Evolutionary conservation across 1,284 basidiomycete genomes (phyloP), one percentile per base, ranked within the genome.

Genomic region (Apiotrichum mycotoxinovorans): DNA sequence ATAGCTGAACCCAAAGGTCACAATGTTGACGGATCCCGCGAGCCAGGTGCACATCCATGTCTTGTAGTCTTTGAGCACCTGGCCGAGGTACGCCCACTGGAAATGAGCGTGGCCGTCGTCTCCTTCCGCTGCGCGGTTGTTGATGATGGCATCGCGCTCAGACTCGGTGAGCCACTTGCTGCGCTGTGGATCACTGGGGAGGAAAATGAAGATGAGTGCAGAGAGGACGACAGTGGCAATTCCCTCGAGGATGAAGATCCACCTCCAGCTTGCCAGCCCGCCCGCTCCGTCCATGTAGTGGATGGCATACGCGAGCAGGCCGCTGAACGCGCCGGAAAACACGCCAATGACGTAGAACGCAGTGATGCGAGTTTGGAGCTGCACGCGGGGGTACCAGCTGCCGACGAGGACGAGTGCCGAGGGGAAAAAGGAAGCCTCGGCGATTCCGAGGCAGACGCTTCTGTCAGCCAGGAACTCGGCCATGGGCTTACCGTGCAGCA

Each of bases 271-370:
- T 1, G 72, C 65, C 38, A 80, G 60, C 4, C 79, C 78, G 20
- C 64, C 64, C 2, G 45, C 52, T 14, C 71, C 71, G 37, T 71
- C 63, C 30, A 75, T 56, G 30, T 64, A 65, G 37, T 73, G 40
- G 27, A 70, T 61, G 4, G 50, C 74, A 34, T 69, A 71, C 1
- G 72, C 72, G 50, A 75, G 57, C 14, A 75, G 63, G 34, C 71
- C 71, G 9, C 67, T 68, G 54, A 75, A 73, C 1, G 67, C 68
- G 56, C 58, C 58, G 27, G 40, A 41, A 40, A 62, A 55, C 42
- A 58, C 47, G 46, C 53, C 78, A 34, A 81, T 79, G 55, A 81
- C 81, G 75, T 83, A 83, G n/a, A 82, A 68, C 0, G 79, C 82
- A 30, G 83, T 50, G 44, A 57, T 79, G 9, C 83, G 79, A 49